Evolutionary conservation across 1,139 yeast species (phyloP).

Genomic region (Kodamaea ohmeri): DNA sequence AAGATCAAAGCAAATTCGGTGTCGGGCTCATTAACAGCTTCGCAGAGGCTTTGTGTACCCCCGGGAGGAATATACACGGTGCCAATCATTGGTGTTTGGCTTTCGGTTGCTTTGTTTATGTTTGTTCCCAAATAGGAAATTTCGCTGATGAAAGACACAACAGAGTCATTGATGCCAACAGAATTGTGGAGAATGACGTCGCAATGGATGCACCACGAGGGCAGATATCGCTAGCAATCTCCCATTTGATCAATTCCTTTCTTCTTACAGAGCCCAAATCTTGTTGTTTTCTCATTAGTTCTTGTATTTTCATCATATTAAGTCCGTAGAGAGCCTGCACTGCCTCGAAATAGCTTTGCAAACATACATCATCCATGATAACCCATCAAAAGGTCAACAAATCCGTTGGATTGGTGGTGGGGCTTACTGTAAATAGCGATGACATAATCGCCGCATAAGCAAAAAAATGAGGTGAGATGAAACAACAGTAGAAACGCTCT

Average conservation of each 20-base stretch:
- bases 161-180: too few species aligned
- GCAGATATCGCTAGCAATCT: too few species aligned
- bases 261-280: too few species aligned
- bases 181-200: too few species aligned
- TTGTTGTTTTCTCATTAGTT: too few species aligned
- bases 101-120: constrained; percentile 4
- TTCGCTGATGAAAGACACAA: not conserved
- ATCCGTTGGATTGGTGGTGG: not conserved
- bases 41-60: not conserved
- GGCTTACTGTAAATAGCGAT: not conserved
- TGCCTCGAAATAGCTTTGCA: not conserved
- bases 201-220: too few species aligned
- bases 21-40: not conserved
- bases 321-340: too few species aligned
- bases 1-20: not conserved
- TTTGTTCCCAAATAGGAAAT: constrained; percentile 3
- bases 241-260: too few species aligned
- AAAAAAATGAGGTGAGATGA: too few species aligned
- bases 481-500: too few species aligned
- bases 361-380: too few species aligned
- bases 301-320: too few species aligned
- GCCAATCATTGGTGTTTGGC: not conserved
- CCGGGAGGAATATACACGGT: not conserved
- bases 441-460: not conserved
- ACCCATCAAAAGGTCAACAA: not conserved